Evolutionary conservation across 805 yeast genomes (phyloP).

Genomic region (Suhomyces sp.): DNA sequence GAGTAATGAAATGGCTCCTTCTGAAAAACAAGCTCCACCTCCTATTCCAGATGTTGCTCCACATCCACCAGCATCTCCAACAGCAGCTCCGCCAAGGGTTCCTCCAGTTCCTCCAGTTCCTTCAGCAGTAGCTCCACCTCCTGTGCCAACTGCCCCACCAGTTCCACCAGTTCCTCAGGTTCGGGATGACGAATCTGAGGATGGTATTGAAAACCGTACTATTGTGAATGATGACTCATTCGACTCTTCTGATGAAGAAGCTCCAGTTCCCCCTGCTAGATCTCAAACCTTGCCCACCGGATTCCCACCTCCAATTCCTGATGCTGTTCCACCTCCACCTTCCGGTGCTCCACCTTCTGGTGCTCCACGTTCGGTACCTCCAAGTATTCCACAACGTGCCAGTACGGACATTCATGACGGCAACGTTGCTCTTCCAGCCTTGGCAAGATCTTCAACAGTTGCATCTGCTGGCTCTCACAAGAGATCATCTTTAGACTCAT

Average conservation of each 20-base stretch:
- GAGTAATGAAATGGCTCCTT: slow-evolving; percentile 2
- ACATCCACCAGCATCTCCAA: background rate
- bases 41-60: slow-evolving; percentile 3
- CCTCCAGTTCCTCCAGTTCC: slow-evolving; percentile 6
- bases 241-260: slow-evolving; percentile 15
- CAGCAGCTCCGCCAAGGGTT: background rate
- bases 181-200: slow-evolving; percentile 1
- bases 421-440: background rate
- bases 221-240: slow-evolving; percentile 8
- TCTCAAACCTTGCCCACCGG: slow-evolving; percentile 11
- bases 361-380: background rate
- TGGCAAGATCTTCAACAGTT: slow-evolving; percentile 11
- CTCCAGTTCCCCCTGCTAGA: slow-evolving; percentile 9
- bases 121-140: slow-evolving; percentile 7
- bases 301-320: slow-evolving; percentile 14
- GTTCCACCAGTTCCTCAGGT: background rate
- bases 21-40: slow-evolving; percentile 9
- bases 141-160: slow-evolving; percentile 3
- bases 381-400: slow-evolving; percentile 10
- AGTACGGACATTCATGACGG: slow-evolving; percentile 10
- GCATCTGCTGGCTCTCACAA: slow-evolving; percentile 11
- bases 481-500: slow-evolving; percentile 15
- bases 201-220: background rate
- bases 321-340: slow-evolving; percentile 11
- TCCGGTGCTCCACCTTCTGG: slow-evolving; percentile 8